A percentile compares a stretch with the other conserved stretches of the same genome.
These are phyloP conservation scores for Aspergillus olivimuriae DNA, from an alignment of 495 filamentous ascomycete genomes.

Conservation along the genomic window DNA sequence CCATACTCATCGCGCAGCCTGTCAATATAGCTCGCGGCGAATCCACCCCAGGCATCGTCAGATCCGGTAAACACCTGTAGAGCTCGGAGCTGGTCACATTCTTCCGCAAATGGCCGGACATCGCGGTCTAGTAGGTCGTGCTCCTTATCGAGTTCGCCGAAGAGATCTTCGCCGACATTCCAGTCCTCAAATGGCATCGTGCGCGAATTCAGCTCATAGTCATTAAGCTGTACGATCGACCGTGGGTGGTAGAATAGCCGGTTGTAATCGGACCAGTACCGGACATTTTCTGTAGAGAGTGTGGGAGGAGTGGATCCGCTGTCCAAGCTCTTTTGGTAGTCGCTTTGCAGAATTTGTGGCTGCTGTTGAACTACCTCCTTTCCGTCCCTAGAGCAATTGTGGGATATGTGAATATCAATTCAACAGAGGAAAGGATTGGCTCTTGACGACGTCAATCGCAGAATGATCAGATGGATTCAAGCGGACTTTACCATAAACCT, in stretches of 20 bases:
- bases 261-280: constrained; percentile 95
- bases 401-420: neutral
- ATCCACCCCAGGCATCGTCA: constrained; percentile 94
- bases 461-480: no score
- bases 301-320: constrained; percentile 51
- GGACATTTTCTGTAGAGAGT: constrained; percentile 63
- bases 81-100: constrained; percentile 87
- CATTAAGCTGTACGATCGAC: constrained; percentile 81
- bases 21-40: constrained; percentile 73
- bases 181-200: constrained; percentile 81
- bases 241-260: constrained; percentile 86
- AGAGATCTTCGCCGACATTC: constrained; percentile 75
- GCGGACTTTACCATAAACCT: constrained; percentile 62
- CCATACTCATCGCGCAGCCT: constrained; percentile 82
- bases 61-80: constrained; percentile 71
- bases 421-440: no score
- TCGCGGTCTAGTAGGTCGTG: constrained; percentile 86
- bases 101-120: constrained; percentile 78
- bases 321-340: constrained; percentile 76
- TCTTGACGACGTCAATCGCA: no score
- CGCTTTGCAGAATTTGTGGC: constrained; percentile 56
- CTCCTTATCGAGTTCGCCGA: constrained; percentile 72
- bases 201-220: constrained; percentile 72
- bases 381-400: constrained; percentile 51
- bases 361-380: constrained; percentile 61